phyloP scores from a whole-genome alignment of 2,329 filamentous ascomycete genomes.

The Xylaria sp. region DNA sequence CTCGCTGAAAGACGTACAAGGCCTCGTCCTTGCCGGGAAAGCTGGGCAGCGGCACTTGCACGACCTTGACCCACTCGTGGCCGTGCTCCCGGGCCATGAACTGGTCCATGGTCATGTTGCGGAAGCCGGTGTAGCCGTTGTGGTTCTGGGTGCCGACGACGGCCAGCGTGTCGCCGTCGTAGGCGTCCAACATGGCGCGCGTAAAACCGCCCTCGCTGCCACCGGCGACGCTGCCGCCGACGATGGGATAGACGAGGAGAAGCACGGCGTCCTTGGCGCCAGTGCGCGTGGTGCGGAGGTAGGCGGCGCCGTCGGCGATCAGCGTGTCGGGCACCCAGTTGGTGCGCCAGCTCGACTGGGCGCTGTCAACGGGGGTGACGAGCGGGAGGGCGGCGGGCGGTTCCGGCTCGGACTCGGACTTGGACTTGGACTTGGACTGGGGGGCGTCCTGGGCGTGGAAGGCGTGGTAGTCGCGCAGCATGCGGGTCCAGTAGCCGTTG shows the following conservation, averaged over 20 bases:
- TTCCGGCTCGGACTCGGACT: neutral
- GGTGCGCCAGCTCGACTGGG: slow-evolving; percentile 73
- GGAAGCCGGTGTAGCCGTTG: slow-evolving; percentile 79
- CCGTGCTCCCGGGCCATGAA: slow-evolving; percentile 66
- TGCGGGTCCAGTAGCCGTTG: slow-evolving; percentile 79
- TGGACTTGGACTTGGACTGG: slow-evolving; percentile 8
- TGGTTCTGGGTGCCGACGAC: slow-evolving; percentile 78
- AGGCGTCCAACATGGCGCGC: slow-evolving; percentile 67
- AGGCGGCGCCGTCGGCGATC: slow-evolving; percentile 68
- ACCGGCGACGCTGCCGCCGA: slow-evolving; percentile 70
- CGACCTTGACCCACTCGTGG: slow-evolving; percentile 65
- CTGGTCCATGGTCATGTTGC: slow-evolving; percentile 69
- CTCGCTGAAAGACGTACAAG: slow-evolving; percentile 71
- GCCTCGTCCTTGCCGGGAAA: slow-evolving; percentile 83
- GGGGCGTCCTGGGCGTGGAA: slow-evolving; percentile 8
- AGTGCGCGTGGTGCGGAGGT: slow-evolving; percentile 58
- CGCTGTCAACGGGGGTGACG: slow-evolving; percentile 72
- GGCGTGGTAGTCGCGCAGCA: slow-evolving; percentile 61
- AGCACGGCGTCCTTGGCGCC: slow-evolving; percentile 67
- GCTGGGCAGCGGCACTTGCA: slow-evolving; percentile 75
- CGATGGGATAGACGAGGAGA: slow-evolving; percentile 78
- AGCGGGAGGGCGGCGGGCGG: slow-evolving; percentile 52
- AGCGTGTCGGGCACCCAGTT: slow-evolving; percentile 75
- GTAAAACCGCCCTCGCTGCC: slow-evolving; percentile 74
- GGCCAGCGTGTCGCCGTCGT: slow-evolving; percentile 71